phyloP scores from a whole-genome alignment of 768 basidiomycete genomes.

The Auricularia heimuer region DNA sequence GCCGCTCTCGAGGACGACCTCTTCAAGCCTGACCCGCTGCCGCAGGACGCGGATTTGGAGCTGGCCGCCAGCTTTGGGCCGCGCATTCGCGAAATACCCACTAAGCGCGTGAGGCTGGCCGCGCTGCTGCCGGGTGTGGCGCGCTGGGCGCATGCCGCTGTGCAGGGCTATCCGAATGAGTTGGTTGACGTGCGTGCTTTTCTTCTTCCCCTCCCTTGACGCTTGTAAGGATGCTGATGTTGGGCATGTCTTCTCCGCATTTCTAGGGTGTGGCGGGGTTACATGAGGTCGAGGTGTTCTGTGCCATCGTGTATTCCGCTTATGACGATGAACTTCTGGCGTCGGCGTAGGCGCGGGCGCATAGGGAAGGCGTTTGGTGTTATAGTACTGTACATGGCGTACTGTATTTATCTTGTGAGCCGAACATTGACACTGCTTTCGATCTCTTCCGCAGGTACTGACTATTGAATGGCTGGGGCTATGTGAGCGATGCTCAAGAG shows the following conservation, averaged over 20 bases:
- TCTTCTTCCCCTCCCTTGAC: constrained; percentile 1
- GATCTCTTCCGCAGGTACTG: no score
- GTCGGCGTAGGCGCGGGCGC: no score
- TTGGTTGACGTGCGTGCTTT: constrained; percentile 54
- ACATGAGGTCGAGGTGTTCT: constrained; percentile 56
- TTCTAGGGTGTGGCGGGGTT: constrained; percentile 49
- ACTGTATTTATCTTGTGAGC: no score
- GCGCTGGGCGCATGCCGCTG: constrained; percentile 61
- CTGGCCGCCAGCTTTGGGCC: constrained; percentile 16
- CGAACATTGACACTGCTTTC: no score
- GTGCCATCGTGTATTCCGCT: constrained; percentile 62
- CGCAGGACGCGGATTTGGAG: constrained; percentile 5
- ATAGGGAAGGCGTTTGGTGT: no score
- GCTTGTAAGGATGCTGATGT: background rate
- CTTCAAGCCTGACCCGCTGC: constrained; percentile 30
- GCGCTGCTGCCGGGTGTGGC: constrained; percentile 72
- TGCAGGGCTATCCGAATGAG: constrained; percentile 67
- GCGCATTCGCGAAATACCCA: background rate
- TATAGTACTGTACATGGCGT: no score
- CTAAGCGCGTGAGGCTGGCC: constrained; percentile 52
- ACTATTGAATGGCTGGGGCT: no score
- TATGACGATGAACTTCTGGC: constrained; percentile 37
- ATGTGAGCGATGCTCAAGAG: no score
- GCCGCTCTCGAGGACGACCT: constrained; percentile 56
- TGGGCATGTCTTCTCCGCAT: background rate